Percentiles rank a stretch among this genome's conserved stretches.
These are phyloP conservation scores for Colletotrichum destructivum DNA, from an alignment of 2,329 filamentous ascomycete species.

Conservation along the genomic window DNA sequence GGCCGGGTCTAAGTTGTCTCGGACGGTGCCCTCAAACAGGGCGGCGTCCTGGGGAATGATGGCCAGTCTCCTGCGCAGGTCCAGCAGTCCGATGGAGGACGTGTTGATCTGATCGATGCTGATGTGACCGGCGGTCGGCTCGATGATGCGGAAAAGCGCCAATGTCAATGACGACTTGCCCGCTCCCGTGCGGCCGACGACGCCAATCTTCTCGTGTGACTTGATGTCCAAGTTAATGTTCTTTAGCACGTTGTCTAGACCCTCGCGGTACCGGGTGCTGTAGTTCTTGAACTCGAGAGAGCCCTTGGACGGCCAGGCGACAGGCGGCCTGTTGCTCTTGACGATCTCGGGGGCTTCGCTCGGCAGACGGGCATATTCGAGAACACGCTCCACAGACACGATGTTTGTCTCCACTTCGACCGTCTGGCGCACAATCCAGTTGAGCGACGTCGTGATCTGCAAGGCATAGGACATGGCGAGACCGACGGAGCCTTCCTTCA, in stretches of 20 bases:
- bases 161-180: slow-evolving; percentile 96
- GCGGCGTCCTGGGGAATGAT: slow-evolving; percentile 99
- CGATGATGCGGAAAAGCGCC: slow-evolving; percentile 95
- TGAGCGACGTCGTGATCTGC: slow-evolving; percentile 96
- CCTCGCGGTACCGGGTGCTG: slow-evolving; percentile 92
- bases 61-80: slow-evolving; percentile 89
- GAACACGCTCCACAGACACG: slow-evolving; percentile 95
- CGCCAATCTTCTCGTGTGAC: slow-evolving; percentile 96
- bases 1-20: slow-evolving; percentile 95
- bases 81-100: slow-evolving; percentile 88
- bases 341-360: slow-evolving; percentile 97
- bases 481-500: slow-evolving; percentile 85
- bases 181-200: slow-evolving; percentile 95
- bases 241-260: slow-evolving; percentile 92
- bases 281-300: slow-evolving; percentile 93
- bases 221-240: slow-evolving; percentile 94
- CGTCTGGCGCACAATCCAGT: slow-evolving; percentile 99
- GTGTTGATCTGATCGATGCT: slow-evolving; percentile 93
- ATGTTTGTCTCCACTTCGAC: slow-evolving; percentile 99
- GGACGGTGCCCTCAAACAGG: slow-evolving; percentile 91
- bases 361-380: slow-evolving; percentile 93
- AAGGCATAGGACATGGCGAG: slow-evolving; percentile 97
- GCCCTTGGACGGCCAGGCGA: slow-evolving; percentile 92
- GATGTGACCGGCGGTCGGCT: slow-evolving; percentile 85
- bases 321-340: slow-evolving; percentile 86